Evolutionary conservation across 352 stramenopile genomes (phyloP).

Genomic region (Phytophthora constricta): DNA sequence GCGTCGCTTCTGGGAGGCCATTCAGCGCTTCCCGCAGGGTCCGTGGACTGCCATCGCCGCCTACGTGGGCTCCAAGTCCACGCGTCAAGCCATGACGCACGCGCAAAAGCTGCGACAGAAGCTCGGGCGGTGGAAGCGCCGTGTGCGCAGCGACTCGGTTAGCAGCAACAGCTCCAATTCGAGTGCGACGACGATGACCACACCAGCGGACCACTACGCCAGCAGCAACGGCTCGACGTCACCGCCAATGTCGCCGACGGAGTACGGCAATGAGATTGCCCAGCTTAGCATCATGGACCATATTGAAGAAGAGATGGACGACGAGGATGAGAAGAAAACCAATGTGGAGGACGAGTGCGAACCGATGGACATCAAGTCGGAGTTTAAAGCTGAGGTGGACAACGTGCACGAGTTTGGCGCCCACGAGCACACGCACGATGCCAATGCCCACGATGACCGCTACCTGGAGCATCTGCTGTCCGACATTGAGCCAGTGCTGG

Average conservation of each 20-base stretch:
- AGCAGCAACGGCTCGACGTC: slow-evolving; percentile 25
- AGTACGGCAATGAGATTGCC: slow-evolving; percentile 27
- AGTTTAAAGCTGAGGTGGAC: slow-evolving; percentile 14
- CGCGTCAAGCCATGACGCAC: slow-evolving; percentile 72
- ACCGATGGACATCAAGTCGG: slow-evolving; percentile 26
- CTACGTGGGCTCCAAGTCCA: slow-evolving; percentile 68
- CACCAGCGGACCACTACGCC: slow-evolving; percentile 7
- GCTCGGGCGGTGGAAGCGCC: slow-evolving; percentile 61
- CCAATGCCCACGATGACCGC: slow-evolving; percentile 36
- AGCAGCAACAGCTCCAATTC: slow-evolving; percentile 30
- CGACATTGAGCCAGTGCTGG: slow-evolving; percentile 59
- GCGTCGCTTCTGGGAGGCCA: slow-evolving; percentile 62
- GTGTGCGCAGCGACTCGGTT: slow-evolving; percentile 45
- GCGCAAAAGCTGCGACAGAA: slow-evolving; percentile 77
- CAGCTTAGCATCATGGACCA: slow-evolving; percentile 36
- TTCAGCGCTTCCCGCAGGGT: slow-evolving; percentile 63
- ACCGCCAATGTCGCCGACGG: slow-evolving; percentile 36
- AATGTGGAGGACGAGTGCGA: slow-evolving; percentile 27
- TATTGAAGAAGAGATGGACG: slow-evolving; percentile 32
- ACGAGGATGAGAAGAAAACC: slow-evolving; percentile 27
- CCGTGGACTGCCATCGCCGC: slow-evolving; percentile 68
- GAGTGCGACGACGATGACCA: slow-evolving; percentile 29
- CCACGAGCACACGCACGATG: slow-evolving; percentile 25
- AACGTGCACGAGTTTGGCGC: slow-evolving; percentile 18
- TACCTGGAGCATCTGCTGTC: slow-evolving; percentile 56